Percentiles rank a stretch among this genome's conserved stretches.
These are phyloP conservation scores for Lizonia empirigonia DNA, from an alignment of 2,329 filamentous ascomycete genomes.

Conservation along the genomic window DNA sequence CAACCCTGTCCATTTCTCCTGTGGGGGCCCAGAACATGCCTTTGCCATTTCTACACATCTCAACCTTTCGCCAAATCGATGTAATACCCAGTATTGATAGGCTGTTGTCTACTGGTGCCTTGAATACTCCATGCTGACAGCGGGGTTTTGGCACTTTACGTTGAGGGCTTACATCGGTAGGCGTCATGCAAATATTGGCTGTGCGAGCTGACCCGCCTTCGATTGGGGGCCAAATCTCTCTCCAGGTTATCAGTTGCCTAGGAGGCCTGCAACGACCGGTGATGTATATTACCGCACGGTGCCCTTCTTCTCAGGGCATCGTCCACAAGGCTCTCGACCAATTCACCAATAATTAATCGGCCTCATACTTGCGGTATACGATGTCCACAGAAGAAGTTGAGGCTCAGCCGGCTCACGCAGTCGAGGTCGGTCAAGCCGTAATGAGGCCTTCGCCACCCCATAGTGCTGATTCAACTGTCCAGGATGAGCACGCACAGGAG, in stretches of 20 bases:
- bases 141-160: neutral
- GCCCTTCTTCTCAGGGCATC: slow-evolving; percentile 22
- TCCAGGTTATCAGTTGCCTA: slow-evolving; percentile 21
- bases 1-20: neutral
- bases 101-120: neutral
- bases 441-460: slow-evolving; percentile 21
- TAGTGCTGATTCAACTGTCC: slow-evolving; percentile 30
- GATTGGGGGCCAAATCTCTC: slow-evolving; percentile 18
- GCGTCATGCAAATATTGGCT: slow-evolving; percentile 16
- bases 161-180: neutral
- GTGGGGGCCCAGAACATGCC: slow-evolving; percentile 30
- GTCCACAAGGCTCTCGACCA: slow-evolving; percentile 29
- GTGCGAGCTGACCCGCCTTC: slow-evolving; percentile 24
- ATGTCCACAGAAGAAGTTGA: slow-evolving; percentile 32
- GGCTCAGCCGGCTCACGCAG: slow-evolving; percentile 23
- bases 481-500: slow-evolving; percentile 23
- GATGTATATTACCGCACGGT: slow-evolving; percentile 32
- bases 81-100: neutral
- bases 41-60: neutral
- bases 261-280: slow-evolving; percentile 39
- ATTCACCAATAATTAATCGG: slow-evolving; percentile 1
- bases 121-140: neutral
- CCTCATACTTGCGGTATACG: slow-evolving; percentile 12
- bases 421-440: slow-evolving; percentile 25
- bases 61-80: neutral